These are phyloP conservation scores for Schizonepeta tenuifolia DNA, from an alignment of 257 asterid species.

Conservation along the genomic window DNA sequence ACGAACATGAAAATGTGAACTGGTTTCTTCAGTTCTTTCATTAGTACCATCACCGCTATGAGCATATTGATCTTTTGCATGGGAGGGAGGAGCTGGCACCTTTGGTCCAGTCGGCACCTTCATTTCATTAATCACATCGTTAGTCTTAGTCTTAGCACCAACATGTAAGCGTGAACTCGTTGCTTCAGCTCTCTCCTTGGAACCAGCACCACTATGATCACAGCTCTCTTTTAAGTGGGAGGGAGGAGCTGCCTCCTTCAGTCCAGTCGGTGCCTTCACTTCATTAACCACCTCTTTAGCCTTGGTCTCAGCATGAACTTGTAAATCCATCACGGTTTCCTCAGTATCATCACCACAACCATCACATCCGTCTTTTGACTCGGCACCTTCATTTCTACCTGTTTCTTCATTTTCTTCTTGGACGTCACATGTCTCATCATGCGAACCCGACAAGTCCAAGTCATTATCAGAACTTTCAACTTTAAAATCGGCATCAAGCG, in stretches of 20 bases:
- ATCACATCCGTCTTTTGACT: neutral
- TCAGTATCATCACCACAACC: neutral
- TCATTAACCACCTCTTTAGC: neutral
- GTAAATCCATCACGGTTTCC: neutral
- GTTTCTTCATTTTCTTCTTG: neutral
- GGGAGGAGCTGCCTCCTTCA: conserved; percentile 24
- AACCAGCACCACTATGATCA: neutral
- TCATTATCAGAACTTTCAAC: conserved; percentile 12
- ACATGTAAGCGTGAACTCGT: neutral
- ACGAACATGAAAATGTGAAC: neutral
- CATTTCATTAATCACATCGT: neutral
- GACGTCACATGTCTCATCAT: conserved; percentile 1
- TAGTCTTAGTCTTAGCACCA: neutral
- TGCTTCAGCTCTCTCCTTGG: neutral
- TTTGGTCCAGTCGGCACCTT: neutral
- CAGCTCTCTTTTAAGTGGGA: neutral
- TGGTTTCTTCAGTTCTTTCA: neutral
- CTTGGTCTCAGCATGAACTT: neutral
- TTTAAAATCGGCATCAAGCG: conserved; percentile 21
- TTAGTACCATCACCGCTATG: neutral
- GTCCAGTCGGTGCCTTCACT: neutral
- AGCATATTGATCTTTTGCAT: neutral
- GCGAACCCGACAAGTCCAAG: neutral
- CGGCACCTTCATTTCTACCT: neutral
- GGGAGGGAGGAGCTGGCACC: neutral